Evolutionary conservation across 2,329 filamentous ascomycete species (phyloP).

Genomic region (Fusarium setosum): DNA sequence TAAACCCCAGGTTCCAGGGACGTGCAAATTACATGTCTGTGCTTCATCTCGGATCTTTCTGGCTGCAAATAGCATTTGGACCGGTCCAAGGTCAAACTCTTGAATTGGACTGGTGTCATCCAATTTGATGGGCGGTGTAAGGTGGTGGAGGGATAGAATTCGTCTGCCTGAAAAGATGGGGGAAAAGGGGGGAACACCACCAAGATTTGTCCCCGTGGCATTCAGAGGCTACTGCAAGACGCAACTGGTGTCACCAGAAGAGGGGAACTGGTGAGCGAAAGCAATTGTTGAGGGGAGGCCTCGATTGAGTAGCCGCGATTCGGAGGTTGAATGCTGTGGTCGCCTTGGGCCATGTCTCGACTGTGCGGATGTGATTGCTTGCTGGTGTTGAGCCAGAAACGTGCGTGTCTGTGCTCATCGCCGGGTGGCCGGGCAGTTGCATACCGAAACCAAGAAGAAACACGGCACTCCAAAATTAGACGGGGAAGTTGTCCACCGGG

Average conservation of each 20-base stretch:
- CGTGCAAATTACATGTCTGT: conserved; percentile 30
- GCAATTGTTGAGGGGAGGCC: neutral
- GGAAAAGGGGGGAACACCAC: conserved; percentile 14
- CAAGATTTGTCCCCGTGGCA: conserved; percentile 11
- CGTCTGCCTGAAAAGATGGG: conserved; percentile 40
- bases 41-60: conserved; percentile 19
- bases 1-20: conserved; percentile 12
- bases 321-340: neutral
- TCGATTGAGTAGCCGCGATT: neutral
- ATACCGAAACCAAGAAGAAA: conserved; percentile 27
- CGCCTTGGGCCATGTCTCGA: neutral
- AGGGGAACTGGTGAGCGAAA: conserved; percentile 1
- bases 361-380: neutral
- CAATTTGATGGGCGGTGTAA: conserved; percentile 33
- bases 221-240: conserved; percentile 37
- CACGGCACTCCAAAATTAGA: conserved; percentile 33
- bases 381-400: conserved; percentile 16
- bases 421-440: conserved; percentile 31
- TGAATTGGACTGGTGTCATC: conserved; percentile 17
- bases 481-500: conserved; percentile 27
- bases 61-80: conserved; percentile 8
- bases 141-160: conserved; percentile 26
- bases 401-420: conserved; percentile 16
- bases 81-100: conserved; percentile 9
- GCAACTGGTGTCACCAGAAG: conserved; percentile 14